Conservation (phyloP, 1,284 basidiomycete species). For the Athelia psychrophila region DNA sequence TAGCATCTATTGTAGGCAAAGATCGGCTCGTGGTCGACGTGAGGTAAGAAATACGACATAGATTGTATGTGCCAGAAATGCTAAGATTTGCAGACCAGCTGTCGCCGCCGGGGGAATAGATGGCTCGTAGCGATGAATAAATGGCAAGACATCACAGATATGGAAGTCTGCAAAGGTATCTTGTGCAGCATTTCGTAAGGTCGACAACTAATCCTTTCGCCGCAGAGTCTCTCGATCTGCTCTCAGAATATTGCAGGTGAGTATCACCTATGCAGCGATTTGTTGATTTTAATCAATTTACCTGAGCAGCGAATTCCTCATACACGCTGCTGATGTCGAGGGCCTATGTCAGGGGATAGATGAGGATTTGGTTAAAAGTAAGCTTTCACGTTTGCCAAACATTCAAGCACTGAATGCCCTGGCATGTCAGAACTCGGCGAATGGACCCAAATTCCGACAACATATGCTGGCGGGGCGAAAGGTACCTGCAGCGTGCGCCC, state of each 20-base stretch:
- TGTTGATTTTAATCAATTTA: background rate
- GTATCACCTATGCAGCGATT: slow-evolving; percentile 8
- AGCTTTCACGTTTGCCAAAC: slow-evolving; percentile 21
- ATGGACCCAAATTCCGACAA: slow-evolving; percentile 91
- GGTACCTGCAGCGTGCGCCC: slow-evolving; percentile 57
- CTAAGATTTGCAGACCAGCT: slow-evolving; percentile 47
- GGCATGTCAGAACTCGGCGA: slow-evolving; percentile 74
- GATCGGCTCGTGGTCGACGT: slow-evolving; percentile 95
- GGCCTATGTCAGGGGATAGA: slow-evolving; percentile 97
- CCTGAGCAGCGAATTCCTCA: slow-evolving; percentile 78
- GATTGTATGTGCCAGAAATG: background rate
- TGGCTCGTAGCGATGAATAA: slow-evolving; percentile 99
- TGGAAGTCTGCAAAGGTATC: slow-evolving; percentile 82
- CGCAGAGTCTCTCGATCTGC: slow-evolving; percentile 65
- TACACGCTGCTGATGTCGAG: slow-evolving; percentile 98
- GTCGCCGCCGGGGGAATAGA: slow-evolving; percentile 70
- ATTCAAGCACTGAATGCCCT: background rate
- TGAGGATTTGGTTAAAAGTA: slow-evolving; percentile 82
- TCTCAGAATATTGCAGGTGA: slow-evolving; percentile 79
- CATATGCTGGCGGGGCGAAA: slow-evolving; percentile 96
- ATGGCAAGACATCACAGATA: slow-evolving; percentile 96
- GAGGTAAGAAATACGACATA: slow-evolving; percentile 52
- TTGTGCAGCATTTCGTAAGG: background rate
- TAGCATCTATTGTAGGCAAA: slow-evolving; percentile 75
- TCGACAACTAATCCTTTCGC: slow-evolving; percentile 1